Percentiles rank a stretch among this genome's conserved stretches.
Conservation (phyloP, 768 basidiomycete species). For the Pleurotus tuber-regium region DNA sequence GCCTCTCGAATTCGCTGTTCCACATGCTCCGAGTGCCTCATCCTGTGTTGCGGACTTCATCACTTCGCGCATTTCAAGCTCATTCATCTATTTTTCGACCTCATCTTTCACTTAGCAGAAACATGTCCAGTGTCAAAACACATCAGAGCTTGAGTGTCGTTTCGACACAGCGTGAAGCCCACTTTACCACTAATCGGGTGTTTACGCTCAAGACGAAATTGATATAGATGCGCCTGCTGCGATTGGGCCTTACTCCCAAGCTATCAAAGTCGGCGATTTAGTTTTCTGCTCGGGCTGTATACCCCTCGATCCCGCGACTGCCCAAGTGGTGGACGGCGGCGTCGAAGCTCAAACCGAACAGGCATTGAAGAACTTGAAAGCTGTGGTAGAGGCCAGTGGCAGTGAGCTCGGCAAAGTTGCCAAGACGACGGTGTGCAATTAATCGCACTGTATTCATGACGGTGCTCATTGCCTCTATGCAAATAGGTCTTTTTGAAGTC, state of each 20-base stretch:
- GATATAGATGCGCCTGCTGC: constrained; percentile 69
- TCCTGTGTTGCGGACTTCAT: constrained; percentile 11
- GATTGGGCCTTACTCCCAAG: constrained; percentile 88
- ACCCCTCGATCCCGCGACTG: constrained; percentile 71
- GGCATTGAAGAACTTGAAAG: constrained; percentile 82
- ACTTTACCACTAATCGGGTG: background rate
- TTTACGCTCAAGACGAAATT: background rate
- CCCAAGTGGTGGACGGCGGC: constrained; percentile 69
- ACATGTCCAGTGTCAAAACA: constrained; percentile 3
- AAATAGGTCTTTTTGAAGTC: constrained; percentile 89
- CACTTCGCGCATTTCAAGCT: background rate
- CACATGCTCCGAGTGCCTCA: background rate
- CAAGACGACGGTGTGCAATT: constrained; percentile 79
- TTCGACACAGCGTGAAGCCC: constrained; percentile 1
- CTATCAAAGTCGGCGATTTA: constrained; percentile 76
- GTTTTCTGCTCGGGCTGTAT: constrained; percentile 92
- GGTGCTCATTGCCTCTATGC: no score
- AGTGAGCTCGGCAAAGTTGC: constrained; percentile 78
- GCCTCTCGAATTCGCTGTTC: background rate
- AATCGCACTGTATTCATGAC: no score
- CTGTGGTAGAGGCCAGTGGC: constrained; percentile 80
- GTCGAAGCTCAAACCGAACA: constrained; percentile 81
- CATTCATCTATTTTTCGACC: background rate
- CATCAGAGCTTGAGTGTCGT: constrained; percentile 6
- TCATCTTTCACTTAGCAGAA: background rate